phyloP scores from a whole-genome alignment of 768 basidiomycete genomes.

The Hirschioporus abietinus region DNA sequence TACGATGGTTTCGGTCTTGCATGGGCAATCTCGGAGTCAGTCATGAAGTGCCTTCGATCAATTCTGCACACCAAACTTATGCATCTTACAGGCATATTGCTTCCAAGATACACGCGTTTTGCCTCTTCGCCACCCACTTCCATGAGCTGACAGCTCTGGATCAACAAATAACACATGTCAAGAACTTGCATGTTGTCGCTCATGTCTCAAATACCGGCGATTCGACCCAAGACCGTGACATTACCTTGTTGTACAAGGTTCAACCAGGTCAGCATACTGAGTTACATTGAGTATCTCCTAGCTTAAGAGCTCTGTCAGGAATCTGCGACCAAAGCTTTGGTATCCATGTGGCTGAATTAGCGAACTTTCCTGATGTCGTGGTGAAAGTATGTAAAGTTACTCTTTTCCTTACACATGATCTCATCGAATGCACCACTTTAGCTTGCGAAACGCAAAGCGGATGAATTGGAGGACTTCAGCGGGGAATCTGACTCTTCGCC shows the following conservation, averaged over 20 bases:
- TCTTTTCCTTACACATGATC: neutral
- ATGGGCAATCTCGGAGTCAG: conserved; percentile 97
- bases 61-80: neutral
- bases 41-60: conserved; percentile 4
- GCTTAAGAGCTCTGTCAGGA: conserved; percentile 36
- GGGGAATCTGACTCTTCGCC: conserved; percentile 31
- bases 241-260: conserved; percentile 72
- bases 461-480: conserved; percentile 85
- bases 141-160: conserved; percentile 93
- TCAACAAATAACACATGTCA: conserved; percentile 80
- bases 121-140: conserved; percentile 96
- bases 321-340: conserved; percentile 97
- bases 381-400: conserved; percentile 55
- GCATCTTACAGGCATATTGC: conserved; percentile 74
- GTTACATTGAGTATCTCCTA: conserved; percentile 27
- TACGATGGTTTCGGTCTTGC: conserved; percentile 98
- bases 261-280: conserved; percentile 47
- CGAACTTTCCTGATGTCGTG: conserved; percentile 94
- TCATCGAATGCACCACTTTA: conserved; percentile 22
- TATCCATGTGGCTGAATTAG: conserved; percentile 96
- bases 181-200: conserved; percentile 94
- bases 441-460: conserved; percentile 90
- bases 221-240: conserved; percentile 56
- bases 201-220: conserved; percentile 61
- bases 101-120: conserved; percentile 86